These are phyloP conservation scores for Plantago coronopus DNA, from an alignment of 305 asterid genomes.

Conservation along the genomic window DNA sequence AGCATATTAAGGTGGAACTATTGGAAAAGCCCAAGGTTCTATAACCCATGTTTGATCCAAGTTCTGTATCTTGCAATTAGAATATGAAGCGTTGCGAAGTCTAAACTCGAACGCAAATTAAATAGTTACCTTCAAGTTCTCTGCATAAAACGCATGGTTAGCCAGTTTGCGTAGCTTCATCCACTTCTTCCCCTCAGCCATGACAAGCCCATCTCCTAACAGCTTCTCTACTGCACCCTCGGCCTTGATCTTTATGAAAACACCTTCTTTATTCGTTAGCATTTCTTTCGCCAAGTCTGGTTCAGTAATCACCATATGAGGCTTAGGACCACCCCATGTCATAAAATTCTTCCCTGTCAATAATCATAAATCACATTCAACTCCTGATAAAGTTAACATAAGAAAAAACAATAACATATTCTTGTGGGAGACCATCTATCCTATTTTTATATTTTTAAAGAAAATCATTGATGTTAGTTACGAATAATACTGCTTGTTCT, in stretches of 20 bases:
- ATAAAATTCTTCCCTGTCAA: conserved; percentile 45
- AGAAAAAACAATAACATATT: too few species aligned
- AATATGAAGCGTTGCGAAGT: background rate
- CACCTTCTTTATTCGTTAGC: conserved; percentile 33
- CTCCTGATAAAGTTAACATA: background rate
- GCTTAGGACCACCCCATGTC: conserved; percentile 39
- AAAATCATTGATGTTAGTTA: too few species aligned
- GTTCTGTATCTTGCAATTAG: too few species aligned
- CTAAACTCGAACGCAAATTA: background rate
- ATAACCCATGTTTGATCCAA: too few species aligned
- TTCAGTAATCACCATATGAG: conserved; percentile 47
- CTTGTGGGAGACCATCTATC: too few species aligned
- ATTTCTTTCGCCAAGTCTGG: conserved; percentile 47
- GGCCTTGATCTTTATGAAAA: conserved; percentile 24
- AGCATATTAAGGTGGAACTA: too few species aligned
- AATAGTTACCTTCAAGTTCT: conserved; percentile 36
- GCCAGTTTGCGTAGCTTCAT: conserved; percentile 43
- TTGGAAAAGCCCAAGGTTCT: too few species aligned
- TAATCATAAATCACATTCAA: background rate
- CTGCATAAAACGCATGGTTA: conserved; percentile 51
- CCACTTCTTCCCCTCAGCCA: conserved; percentile 49
- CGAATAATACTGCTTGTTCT: too few species aligned
- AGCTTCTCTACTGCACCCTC: conserved; percentile 21
- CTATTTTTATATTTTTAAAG: too few species aligned
- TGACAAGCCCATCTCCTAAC: conserved; percentile 41